Evolutionary conservation across 805 yeast genomes (phyloP).

Genomic region (Lachancea fermentati): DNA sequence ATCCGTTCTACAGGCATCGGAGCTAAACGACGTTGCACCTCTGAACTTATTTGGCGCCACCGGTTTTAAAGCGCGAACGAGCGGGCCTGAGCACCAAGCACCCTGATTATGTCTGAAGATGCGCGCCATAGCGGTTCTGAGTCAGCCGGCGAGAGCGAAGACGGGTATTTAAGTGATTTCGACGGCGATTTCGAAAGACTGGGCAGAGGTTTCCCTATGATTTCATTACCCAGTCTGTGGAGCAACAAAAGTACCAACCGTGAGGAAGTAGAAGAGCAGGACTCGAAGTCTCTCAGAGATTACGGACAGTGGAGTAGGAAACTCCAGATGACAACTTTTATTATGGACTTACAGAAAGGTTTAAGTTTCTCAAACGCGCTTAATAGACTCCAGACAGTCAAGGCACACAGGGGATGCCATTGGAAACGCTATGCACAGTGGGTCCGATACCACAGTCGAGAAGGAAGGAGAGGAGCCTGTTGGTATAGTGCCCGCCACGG

Average conservation of each 20-base stretch:
- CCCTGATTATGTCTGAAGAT: neutral
- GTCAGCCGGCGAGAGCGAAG: constrained; percentile 5
- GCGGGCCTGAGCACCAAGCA: neutral
- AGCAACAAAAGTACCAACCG: neutral
- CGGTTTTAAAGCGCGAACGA: neutral
- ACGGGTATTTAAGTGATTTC: constrained; percentile 9
- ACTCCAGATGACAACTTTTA: constrained; percentile 30
- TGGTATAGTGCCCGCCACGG: constrained; percentile 46
- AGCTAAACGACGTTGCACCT: constrained; percentile 2
- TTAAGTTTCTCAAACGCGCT: constrained; percentile 46
- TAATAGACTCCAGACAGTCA: constrained; percentile 42
- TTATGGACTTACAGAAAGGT: constrained; percentile 39
- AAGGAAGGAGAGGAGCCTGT: constrained; percentile 44
- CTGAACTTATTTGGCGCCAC: neutral
- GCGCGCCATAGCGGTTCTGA: neutral
- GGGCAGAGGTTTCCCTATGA: constrained; percentile 12
- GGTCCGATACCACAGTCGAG: constrained; percentile 37
- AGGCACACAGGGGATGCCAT: constrained; percentile 30
- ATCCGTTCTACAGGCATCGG: neutral
- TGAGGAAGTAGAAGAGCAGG: neutral
- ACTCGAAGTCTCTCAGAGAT: neutral
- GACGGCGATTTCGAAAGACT: constrained; percentile 10
- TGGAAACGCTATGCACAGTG: constrained; percentile 17
- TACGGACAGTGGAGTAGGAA: constrained; percentile 21
- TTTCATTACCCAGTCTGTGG: constrained; percentile 10